phyloP scores from a whole-genome alignment of 1,284 basidiomycete species.

The Blastosporella zonata region DNA sequence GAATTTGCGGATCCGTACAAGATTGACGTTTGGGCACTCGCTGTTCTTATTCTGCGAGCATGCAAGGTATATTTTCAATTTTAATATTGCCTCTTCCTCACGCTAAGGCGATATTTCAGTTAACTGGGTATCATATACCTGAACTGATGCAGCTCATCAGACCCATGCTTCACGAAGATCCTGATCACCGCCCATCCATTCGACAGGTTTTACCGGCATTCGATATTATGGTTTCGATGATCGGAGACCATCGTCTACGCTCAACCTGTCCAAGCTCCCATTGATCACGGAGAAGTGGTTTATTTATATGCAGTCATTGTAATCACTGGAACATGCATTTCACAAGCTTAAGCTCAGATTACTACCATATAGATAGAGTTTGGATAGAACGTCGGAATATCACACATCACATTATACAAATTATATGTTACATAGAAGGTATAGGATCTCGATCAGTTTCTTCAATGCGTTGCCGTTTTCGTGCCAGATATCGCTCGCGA shows the following conservation, averaged over 20 bases:
- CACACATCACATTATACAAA: conserved; percentile 3
- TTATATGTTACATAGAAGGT: conserved; percentile 6
- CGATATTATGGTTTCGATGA: conserved; percentile 38
- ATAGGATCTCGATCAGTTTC: conserved; percentile 28
- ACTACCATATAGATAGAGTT: conserved; percentile 2
- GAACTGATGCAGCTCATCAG: conserved; percentile 51
- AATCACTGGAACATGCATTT: neutral
- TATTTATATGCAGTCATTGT: neutral
- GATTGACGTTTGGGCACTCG: conserved; percentile 69
- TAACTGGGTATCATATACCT: conserved; percentile 53
- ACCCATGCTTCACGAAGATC: conserved; percentile 53
- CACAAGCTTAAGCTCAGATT: neutral
- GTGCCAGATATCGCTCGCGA: conserved; percentile 70
- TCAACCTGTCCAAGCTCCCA: conserved; percentile 23
- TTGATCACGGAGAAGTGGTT: conserved; percentile 3
- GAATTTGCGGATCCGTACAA: conserved; percentile 59
- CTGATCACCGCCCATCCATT: conserved; percentile 50
- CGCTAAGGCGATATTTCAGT: conserved; percentile 31
- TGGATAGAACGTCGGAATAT: conserved; percentile 1
- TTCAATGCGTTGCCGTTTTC: conserved; percentile 78
- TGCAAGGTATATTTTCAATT: conserved; percentile 49
- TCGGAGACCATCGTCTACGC: conserved; percentile 34
- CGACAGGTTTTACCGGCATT: conserved; percentile 47
- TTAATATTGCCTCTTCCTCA: neutral
- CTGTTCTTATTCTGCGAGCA: conserved; percentile 56